Percentiles rank a stretch among this genome's conserved stretches.
These are phyloP conservation scores for Alternaria ventricosa DNA, from an alignment of 2,329 filamentous ascomycete genomes.

Conservation along the genomic window DNA sequence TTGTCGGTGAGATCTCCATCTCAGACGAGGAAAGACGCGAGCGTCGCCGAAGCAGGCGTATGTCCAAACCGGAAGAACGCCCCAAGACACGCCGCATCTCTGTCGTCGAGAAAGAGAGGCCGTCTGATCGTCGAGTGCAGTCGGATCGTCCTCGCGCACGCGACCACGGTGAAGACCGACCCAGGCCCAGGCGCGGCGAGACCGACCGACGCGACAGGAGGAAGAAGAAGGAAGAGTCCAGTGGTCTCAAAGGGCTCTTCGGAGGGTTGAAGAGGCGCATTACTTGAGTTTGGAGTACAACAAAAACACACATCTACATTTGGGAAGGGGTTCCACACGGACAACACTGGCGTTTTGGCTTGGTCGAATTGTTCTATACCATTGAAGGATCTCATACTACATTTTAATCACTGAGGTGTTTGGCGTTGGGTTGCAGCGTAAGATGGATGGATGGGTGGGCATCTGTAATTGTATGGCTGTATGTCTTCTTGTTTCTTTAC, in stretches of 20 bases:
- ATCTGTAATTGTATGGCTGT: constrained; percentile 10
- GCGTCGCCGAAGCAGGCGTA: constrained; percentile 30
- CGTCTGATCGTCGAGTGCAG: constrained; percentile 35
- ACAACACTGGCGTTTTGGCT: constrained; percentile 12
- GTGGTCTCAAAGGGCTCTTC: constrained; percentile 39
- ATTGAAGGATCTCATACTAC: constrained; percentile 8
- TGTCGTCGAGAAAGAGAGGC: constrained; percentile 39
- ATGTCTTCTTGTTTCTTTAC: background rate
- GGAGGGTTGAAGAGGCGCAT: constrained; percentile 43
- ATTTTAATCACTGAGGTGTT: background rate
- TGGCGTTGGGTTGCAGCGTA: constrained; percentile 4
- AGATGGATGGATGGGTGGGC: constrained; percentile 4
- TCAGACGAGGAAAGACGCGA: constrained; percentile 40
- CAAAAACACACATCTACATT: background rate
- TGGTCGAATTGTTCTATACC: constrained; percentile 24
- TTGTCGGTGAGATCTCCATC: constrained; percentile 32
- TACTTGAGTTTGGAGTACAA: constrained; percentile 17
- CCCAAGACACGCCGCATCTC: constrained; percentile 42
- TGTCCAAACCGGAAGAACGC: constrained; percentile 37
- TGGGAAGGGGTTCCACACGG: constrained; percentile 10
- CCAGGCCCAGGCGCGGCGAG: constrained; percentile 32
- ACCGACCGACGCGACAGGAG: constrained; percentile 28
- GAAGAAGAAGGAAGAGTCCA: constrained; percentile 40
- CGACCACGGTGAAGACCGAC: constrained; percentile 31
- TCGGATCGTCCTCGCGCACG: constrained; percentile 36